Conservation (phyloP, 2,329 filamentous ascomycete genomes). For the Trichoderma afroharzianum region DNA sequence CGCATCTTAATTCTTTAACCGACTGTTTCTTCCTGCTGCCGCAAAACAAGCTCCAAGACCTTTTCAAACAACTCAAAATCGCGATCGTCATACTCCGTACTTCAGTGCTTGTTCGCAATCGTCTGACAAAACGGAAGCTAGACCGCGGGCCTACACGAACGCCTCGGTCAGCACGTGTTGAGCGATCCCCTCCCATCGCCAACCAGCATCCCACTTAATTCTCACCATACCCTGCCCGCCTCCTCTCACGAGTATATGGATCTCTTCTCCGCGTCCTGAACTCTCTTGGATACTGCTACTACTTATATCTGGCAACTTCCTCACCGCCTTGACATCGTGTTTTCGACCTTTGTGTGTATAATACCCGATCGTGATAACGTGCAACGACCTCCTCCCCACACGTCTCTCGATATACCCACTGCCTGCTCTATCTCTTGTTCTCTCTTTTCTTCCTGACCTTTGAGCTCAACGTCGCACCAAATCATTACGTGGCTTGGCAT, state of each 20-base stretch:
- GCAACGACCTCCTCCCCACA: not conserved
- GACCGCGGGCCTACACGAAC: slow-evolving; percentile 13
- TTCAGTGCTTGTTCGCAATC: not conserved
- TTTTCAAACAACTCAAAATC: not conserved
- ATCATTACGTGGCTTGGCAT: not conserved
- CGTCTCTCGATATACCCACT: not conserved
- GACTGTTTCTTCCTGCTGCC: slow-evolving; percentile 18
- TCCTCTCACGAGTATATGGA: slow-evolving; percentile 7
- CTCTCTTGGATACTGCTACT: not conserved
- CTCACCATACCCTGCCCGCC: slow-evolving; percentile 12
- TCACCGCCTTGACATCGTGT: slow-evolving; percentile 8
- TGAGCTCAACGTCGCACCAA: not conserved
- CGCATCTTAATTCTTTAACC: slow-evolving; percentile 23
- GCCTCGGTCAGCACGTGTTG: slow-evolving; percentile 17
- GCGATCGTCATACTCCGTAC: slow-evolving; percentile 3
- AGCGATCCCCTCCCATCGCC: slow-evolving; percentile 16
- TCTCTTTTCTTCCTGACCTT: not conserved
- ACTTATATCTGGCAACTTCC: slow-evolving; percentile 7
- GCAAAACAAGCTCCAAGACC: not conserved
- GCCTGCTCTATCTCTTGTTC: not conserved
- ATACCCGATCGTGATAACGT: not conserved
- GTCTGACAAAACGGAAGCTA: slow-evolving; percentile 15
- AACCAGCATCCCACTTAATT: slow-evolving; percentile 16
- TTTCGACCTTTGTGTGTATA: not conserved
- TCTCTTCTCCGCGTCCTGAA: slow-evolving; percentile 13